A percentile compares a stretch with the other conserved stretches of the same genome.
phyloP scores from a whole-genome alignment of 1,284 basidiomycete genomes.

The Cryptococcus maquisensis region DNA sequence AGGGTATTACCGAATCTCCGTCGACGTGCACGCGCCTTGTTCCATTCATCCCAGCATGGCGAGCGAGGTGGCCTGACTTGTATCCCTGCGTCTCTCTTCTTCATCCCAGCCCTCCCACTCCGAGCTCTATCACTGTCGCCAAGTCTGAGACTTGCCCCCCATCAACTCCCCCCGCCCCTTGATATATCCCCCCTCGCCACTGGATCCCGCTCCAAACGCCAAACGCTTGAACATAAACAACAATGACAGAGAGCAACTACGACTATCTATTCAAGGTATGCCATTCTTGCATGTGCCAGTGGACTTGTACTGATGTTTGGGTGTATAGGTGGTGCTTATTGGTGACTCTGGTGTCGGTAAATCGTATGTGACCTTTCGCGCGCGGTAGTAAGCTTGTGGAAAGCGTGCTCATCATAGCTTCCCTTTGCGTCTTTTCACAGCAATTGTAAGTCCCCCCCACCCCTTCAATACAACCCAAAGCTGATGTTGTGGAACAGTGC shows the following conservation, averaged over 20 bases:
- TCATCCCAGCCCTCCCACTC: too few relatives aligned
- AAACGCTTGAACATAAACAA: constrained; percentile 15
- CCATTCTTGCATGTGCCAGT: constrained; percentile 8
- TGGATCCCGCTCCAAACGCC: not conserved
- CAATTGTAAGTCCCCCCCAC: constrained; percentile 42
- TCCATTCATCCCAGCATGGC: too few relatives aligned
- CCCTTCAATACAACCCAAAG: not conserved
- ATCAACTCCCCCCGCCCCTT: not conserved
- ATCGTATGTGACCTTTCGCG: constrained; percentile 62
- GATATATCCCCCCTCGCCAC: not conserved
- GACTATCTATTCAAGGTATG: constrained; percentile 93
- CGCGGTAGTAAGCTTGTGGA: too few relatives aligned
- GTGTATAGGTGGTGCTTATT: constrained; percentile 81
- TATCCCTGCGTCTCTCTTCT: too few relatives aligned
- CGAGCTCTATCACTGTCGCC: not conserved
- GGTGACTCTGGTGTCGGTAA: constrained; percentile 99
- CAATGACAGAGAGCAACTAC: constrained; percentile 88
- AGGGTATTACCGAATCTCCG: too few relatives aligned
- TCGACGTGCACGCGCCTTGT: too few relatives aligned
- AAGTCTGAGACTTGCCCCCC: not conserved
- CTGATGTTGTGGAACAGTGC: constrained; percentile 38
- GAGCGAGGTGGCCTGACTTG: too few relatives aligned
- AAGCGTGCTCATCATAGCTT: not conserved
- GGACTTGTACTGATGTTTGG: too few relatives aligned
- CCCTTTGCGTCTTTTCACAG: constrained; percentile 22